phyloP scores from a whole-genome alignment of 2,329 filamentous ascomycete species.

The Pseudogymnoascus destructans region DNA sequence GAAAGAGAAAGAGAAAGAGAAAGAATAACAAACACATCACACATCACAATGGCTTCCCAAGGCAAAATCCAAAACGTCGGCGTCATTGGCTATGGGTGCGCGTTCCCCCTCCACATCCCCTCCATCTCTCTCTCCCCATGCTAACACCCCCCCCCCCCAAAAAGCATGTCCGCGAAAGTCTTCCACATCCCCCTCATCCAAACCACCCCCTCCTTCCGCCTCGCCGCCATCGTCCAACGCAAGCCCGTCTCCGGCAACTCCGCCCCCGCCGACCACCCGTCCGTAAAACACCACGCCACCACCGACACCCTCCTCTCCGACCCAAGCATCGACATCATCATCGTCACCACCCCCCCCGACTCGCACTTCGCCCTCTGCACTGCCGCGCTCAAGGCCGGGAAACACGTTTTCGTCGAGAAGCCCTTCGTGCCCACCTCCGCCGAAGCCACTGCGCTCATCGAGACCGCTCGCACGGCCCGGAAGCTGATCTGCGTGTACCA shows the following conservation, averaged over 20 bases:
- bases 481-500: conserved; percentile 35
- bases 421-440: conserved; percentile 62
- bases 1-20: not conserved
- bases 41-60: conserved; percentile 17
- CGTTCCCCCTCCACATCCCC: not conserved
- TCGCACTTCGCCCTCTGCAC: conserved; percentile 56
- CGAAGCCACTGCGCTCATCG: conserved; percentile 50
- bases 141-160: conserved; percentile 11
- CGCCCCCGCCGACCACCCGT: conserved; percentile 54
- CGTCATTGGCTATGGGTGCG: conserved; percentile 41
- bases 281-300: conserved; percentile 49
- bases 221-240: conserved; percentile 67
- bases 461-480: conserved; percentile 27
- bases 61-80: conserved; percentile 40
- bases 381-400: conserved; percentile 52
- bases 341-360: conserved; percentile 59
- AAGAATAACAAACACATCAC: not conserved
- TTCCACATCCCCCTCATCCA: conserved; percentile 75
- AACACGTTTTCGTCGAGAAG: conserved; percentile 73
- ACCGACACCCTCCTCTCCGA: conserved; percentile 52
- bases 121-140: not conserved
- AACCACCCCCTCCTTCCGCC: conserved; percentile 47
- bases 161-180: conserved; percentile 56
- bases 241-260: conserved; percentile 50
- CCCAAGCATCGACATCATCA: conserved; percentile 50